Conservation (phyloP, 768 basidiomycete species). For the Floccularia luteovirens region DNA sequence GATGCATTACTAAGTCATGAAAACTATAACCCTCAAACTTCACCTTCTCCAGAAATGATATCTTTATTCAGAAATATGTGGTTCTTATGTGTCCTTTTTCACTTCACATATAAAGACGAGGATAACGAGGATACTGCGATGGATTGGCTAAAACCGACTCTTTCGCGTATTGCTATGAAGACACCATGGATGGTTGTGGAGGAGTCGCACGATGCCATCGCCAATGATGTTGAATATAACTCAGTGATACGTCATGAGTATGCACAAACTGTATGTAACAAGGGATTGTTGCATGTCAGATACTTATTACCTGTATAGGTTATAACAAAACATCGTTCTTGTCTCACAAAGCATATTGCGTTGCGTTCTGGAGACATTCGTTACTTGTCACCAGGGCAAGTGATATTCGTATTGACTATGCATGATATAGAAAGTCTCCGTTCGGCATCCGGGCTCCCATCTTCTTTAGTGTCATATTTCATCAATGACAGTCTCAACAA, state of each 20-base stretch:
- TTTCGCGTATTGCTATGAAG: slow-evolving; percentile 75
- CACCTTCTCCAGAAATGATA: slow-evolving; percentile 52
- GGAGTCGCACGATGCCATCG: slow-evolving; percentile 71
- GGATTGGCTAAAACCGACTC: slow-evolving; percentile 72
- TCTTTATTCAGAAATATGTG: slow-evolving; percentile 87
- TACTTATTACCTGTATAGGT: slow-evolving; percentile 39
- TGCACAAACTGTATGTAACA: slow-evolving; percentile 52
- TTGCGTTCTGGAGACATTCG: slow-evolving; percentile 63
- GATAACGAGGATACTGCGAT: slow-evolving; percentile 54
- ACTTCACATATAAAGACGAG: slow-evolving; percentile 57
- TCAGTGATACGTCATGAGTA: slow-evolving; percentile 86
- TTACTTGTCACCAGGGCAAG: slow-evolving; percentile 71
- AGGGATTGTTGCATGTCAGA: not conserved
- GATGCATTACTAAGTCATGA: slow-evolving; percentile 75
- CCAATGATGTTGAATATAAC: slow-evolving; percentile 89
- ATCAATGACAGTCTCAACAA: slow-evolving; percentile 79
- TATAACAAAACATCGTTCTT: slow-evolving; percentile 55
- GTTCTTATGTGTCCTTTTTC: slow-evolving; percentile 87
- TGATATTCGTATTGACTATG: slow-evolving; percentile 79
- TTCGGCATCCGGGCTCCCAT: slow-evolving; percentile 70
- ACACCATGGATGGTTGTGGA: slow-evolving; percentile 84
- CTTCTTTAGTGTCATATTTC: slow-evolving; percentile 82
- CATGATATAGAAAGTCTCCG: slow-evolving; percentile 87
- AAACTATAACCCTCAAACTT: slow-evolving; percentile 54
- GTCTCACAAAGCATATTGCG: slow-evolving; percentile 60